A percentile compares a stretch with the other conserved stretches of the same genome.
These are phyloP conservation scores for Barnettozyma populi DNA, from an alignment of 805 yeast species.

Conservation along the genomic window DNA sequence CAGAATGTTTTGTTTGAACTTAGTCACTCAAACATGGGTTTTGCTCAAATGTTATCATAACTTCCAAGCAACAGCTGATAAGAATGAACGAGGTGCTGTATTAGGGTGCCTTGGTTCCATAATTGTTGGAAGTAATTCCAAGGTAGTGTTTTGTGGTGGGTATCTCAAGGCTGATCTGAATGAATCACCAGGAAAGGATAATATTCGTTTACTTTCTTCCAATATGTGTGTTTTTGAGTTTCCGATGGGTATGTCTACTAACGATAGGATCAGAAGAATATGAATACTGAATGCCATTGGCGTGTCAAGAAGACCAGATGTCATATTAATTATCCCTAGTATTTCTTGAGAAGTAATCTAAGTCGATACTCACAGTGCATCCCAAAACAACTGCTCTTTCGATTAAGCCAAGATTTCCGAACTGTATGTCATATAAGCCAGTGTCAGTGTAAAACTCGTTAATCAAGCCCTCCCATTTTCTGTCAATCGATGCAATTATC, in stretches of 20 bases:
- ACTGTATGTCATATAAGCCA: neutral
- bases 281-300: neutral
- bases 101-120: constrained; percentile 11
- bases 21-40: constrained; percentile 16
- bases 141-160: constrained; percentile 16
- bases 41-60: constrained; percentile 12
- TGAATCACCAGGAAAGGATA: neutral
- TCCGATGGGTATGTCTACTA: constrained; percentile 10
- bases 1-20: constrained; percentile 12
- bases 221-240: constrained; percentile 8
- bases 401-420: neutral
- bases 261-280: neutral
- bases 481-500: constrained; percentile 2
- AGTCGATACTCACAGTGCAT: constrained; percentile 4
- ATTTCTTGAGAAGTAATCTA: constrained; percentile 2
- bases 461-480: neutral
- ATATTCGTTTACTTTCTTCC: neutral
- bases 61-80: neutral
- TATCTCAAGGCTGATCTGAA: constrained; percentile 8
- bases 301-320: neutral
- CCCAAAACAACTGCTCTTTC: constrained; percentile 2
- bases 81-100: neutral
- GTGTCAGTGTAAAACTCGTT: constrained; percentile 1
- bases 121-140: constrained; percentile 11
- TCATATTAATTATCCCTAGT: neutral